phyloP scores from a whole-genome alignment of 2,329 filamentous ascomycete genomes.

The Pseudogymnoascus sp. region DNA sequence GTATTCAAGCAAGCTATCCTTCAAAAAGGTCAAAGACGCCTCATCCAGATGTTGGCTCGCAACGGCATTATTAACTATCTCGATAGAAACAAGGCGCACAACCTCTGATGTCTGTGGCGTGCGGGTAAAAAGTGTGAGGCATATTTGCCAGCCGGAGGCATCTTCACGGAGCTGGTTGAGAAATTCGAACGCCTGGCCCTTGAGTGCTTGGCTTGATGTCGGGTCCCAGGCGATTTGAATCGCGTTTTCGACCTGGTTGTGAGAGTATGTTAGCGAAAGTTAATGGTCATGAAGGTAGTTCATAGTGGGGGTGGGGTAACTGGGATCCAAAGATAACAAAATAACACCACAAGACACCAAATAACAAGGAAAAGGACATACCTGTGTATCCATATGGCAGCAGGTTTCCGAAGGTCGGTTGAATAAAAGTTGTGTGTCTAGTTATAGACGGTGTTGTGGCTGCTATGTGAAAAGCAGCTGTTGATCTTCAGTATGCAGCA shows the following conservation, averaged over 20 bases:
- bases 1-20: slow-evolving; percentile 74
- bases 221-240: slow-evolving; percentile 91
- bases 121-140: slow-evolving; percentile 75
- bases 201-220: slow-evolving; percentile 62
- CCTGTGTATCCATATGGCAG: slow-evolving; percentile 9
- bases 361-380: background rate
- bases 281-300: background rate
- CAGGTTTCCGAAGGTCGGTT: background rate
- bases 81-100: slow-evolving; percentile 79
- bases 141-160: slow-evolving; percentile 82
- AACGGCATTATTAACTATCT: slow-evolving; percentile 87
- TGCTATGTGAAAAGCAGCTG: slow-evolving; percentile 5
- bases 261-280: background rate
- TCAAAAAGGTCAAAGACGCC: slow-evolving; percentile 65
- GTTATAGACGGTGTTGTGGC: background rate
- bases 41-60: slow-evolving; percentile 69
- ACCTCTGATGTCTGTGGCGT: slow-evolving; percentile 70
- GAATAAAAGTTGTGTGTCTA: slow-evolving; percentile 5
- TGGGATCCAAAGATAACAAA: background rate
- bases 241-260: slow-evolving; percentile 75
- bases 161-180: slow-evolving; percentile 71
- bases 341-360: background rate
- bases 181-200: slow-evolving; percentile 75
- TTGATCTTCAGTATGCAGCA: slow-evolving; percentile 7
- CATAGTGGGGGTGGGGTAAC: background rate